These are phyloP conservation scores for Circinella umbellata DNA, from an alignment of 371 early-diverging fungal genomes.

Conservation along the genomic window DNA sequence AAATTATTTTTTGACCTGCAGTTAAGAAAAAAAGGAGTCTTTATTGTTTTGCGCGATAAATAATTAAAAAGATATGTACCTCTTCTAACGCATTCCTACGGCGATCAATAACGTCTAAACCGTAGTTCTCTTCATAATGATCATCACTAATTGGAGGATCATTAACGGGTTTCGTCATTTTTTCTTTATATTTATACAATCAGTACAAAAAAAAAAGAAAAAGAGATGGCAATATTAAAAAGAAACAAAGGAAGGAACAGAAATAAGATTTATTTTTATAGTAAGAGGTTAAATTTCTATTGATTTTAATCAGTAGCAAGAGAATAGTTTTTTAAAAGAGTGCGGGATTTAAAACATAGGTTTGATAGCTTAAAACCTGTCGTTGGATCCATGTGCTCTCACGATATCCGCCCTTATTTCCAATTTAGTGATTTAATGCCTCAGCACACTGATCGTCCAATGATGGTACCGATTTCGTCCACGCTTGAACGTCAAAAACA, in stretches of 20 bases:
- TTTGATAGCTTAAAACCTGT: constrained; percentile 7
- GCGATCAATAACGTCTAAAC: constrained; percentile 36
- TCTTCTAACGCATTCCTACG: constrained; percentile 45
- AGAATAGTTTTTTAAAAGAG: too few relatives aligned
- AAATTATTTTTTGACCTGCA: too few relatives aligned
- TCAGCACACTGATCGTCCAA: constrained; percentile 3
- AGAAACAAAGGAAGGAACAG: neutral
- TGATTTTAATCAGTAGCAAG: neutral
- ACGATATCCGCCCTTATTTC: neutral
- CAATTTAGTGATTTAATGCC: neutral
- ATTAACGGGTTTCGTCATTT: neutral
- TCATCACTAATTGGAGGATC: neutral
- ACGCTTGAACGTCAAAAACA: neutral
- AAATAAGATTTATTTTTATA: neutral
- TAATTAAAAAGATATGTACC: constrained; percentile 18
- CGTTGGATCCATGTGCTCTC: constrained; percentile 8
- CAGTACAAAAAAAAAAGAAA: constrained; percentile 1
- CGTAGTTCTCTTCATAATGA: constrained; percentile 14
- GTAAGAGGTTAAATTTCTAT: neutral
- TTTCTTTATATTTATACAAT: neutral
- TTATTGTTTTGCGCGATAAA: too few relatives aligned
- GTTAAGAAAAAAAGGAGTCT: too few relatives aligned
- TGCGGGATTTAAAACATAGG: neutral
- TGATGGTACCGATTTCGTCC: neutral
- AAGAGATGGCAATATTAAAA: constrained; percentile 2